A percentile compares a stretch with the other conserved stretches of the same genome.
Evolutionary conservation across 1,284 basidiomycete species (phyloP).

Genomic region (Peniophora sp.): DNA sequence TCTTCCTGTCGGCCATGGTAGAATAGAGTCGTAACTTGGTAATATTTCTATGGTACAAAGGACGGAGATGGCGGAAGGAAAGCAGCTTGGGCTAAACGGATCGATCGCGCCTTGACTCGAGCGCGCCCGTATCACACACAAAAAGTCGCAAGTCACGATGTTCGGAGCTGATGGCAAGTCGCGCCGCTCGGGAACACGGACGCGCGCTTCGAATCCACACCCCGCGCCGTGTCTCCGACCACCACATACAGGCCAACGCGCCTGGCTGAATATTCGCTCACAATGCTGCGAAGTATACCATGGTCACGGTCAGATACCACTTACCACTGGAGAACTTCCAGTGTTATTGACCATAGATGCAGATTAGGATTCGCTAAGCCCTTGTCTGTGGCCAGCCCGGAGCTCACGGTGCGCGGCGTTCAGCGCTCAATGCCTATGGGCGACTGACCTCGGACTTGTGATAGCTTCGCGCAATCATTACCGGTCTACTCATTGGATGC

Average conservation of each 20-base stretch:
- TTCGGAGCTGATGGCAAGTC: too few relatives aligned
- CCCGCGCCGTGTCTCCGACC: too few relatives aligned
- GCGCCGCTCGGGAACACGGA: too few relatives aligned
- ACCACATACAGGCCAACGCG: too few relatives aligned
- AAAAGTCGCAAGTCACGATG: too few relatives aligned
- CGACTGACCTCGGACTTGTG: not conserved
- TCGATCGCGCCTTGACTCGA: slow-evolving; percentile 5
- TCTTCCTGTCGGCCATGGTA: slow-evolving; percentile 10
- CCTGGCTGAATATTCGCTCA: too few relatives aligned
- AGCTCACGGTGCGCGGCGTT: slow-evolving; percentile 8
- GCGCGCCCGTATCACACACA: not conserved
- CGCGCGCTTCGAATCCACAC: too few relatives aligned
- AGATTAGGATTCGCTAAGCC: not conserved
- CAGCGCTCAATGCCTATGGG: not conserved
- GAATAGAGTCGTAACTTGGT: not conserved
- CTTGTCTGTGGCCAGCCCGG: slow-evolving; percentile 8
- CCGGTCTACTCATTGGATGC: slow-evolving; percentile 64
- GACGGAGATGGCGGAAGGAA: not conserved
- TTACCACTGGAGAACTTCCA: too few relatives aligned
- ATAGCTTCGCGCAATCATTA: slow-evolving; percentile 39
- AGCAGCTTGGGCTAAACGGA: slow-evolving; percentile 4
- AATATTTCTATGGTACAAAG: slow-evolving; percentile 7
- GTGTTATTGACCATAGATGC: not conserved
- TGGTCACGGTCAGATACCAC: too few relatives aligned
- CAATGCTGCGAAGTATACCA: too few relatives aligned